Evolutionary conservation across 176 grass and related monocot species (phyloP).

Genomic region (Paspalum notatum): DNA sequence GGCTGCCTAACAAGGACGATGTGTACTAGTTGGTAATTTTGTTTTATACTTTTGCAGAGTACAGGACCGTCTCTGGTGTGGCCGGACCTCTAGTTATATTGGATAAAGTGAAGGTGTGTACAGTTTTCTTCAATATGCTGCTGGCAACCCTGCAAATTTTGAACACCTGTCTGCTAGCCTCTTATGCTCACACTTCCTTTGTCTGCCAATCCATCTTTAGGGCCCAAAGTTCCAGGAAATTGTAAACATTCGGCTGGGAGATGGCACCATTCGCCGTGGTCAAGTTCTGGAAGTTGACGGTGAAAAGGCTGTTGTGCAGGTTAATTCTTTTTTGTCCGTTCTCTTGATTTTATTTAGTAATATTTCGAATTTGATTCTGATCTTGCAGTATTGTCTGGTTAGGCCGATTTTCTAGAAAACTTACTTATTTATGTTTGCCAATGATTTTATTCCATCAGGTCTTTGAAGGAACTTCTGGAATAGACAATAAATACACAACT

Average conservation of each 20-base stretch:
- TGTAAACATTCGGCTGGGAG: constrained; percentile 97
- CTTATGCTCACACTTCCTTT: constrained; percentile 24
- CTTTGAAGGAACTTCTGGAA: constrained; percentile 99
- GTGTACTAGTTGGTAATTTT: constrained; percentile 3
- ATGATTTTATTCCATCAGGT: constrained; percentile 58
- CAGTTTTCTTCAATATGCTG: constrained; percentile 23
- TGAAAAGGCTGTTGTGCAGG: constrained; percentile 99
- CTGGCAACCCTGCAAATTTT: constrained; percentile 25
- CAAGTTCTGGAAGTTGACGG: constrained; percentile 99
- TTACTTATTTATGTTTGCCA: constrained; percentile 5
- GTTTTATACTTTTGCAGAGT: constrained; percentile 60
- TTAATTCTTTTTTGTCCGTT: constrained; percentile 41
- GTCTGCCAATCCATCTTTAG: constrained; percentile 47
- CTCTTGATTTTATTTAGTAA: background rate
- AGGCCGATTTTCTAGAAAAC: background rate
- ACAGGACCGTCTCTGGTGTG: constrained; percentile 97
- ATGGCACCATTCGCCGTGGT: constrained; percentile 95
- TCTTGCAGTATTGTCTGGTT: background rate
- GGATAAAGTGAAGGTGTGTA: constrained; percentile 96
- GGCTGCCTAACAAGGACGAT: background rate
- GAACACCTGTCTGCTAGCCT: background rate
- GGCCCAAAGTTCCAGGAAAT: constrained; percentile 98
- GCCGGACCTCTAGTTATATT: constrained; percentile 97
- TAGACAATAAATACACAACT: constrained; percentile 97
- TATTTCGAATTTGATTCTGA: background rate